Evolutionary conservation across 352 stramenopile genomes (phyloP).

Genomic region (Phytophthora megakarya): DNA sequence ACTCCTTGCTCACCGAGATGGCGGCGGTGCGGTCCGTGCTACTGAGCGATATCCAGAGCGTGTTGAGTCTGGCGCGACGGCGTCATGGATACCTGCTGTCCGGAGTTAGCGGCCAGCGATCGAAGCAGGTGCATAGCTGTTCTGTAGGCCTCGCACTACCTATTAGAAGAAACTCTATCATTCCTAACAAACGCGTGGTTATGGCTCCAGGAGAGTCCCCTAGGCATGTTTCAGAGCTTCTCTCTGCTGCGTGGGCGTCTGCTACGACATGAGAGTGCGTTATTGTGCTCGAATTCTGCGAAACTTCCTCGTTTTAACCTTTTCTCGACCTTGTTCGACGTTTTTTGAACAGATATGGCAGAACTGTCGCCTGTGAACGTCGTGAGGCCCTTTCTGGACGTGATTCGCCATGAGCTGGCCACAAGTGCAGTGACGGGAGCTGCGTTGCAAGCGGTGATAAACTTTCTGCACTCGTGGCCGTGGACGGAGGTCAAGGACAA

Average conservation of each 20-base stretch:
- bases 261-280: constrained; percentile 63
- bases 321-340: constrained; percentile 12
- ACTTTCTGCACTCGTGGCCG: constrained; percentile 92
- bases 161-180: not conserved
- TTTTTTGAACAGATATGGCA: constrained; percentile 43
- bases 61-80: constrained; percentile 62
- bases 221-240: constrained; percentile 68
- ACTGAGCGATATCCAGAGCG: constrained; percentile 77
- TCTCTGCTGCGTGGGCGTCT: constrained; percentile 61
- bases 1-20: constrained; percentile 14
- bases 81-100: constrained; percentile 60
- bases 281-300: not conserved
- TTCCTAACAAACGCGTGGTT: not conserved
- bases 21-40: constrained; percentile 51
- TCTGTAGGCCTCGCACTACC: not conserved
- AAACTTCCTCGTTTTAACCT: constrained; percentile 5
- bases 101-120: constrained; percentile 7
- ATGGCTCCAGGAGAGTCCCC: constrained; percentile 47
- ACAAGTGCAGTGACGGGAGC: constrained; percentile 92
- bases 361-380: constrained; percentile 66
- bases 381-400: constrained; percentile 94
- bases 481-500: constrained; percentile 54
- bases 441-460: constrained; percentile 94
- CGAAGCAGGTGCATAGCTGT: constrained; percentile 26
- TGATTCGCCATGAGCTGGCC: constrained; percentile 92